Evolutionary conservation across 495 filamentous ascomycete genomes (phyloP).

Genomic region (Tetracladium setigerum): DNA sequence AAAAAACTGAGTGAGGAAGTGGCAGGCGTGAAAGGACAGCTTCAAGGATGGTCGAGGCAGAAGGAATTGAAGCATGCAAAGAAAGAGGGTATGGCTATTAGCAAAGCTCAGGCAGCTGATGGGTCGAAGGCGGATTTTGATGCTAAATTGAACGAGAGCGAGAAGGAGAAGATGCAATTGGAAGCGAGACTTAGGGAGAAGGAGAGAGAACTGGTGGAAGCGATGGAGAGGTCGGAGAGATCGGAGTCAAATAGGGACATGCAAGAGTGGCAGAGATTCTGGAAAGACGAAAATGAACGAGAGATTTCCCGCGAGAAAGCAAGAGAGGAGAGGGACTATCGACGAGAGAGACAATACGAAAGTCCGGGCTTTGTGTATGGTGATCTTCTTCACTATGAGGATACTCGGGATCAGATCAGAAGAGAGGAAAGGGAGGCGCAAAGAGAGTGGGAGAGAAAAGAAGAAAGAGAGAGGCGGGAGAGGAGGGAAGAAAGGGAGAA

Average conservation of each 20-base stretch:
- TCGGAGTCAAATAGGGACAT: too few species aligned
- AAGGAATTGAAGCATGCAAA: neutral
- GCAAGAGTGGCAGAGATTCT: too few species aligned
- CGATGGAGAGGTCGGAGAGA: slow-evolving; percentile 15
- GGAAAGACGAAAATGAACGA: too few species aligned
- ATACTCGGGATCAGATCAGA: slow-evolving; percentile 1
- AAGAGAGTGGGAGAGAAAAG: neutral
- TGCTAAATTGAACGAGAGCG: neutral
- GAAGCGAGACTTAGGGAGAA: slow-evolving; percentile 9
- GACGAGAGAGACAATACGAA: slow-evolving; percentile 9
- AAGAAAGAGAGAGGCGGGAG: slow-evolving; percentile 1
- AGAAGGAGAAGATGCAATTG: neutral
- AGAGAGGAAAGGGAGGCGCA: neutral
- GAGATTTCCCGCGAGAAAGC: too few species aligned
- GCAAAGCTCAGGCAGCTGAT: neutral
- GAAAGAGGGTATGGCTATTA: neutral
- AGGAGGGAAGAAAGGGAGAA: slow-evolving; percentile 10
- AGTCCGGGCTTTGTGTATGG: too few species aligned
- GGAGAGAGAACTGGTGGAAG: neutral
- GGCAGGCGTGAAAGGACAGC: too few species aligned
- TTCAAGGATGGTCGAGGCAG: too few species aligned
- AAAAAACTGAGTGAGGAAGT: too few species aligned
- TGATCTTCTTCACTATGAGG: too few species aligned
- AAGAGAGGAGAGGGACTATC: slow-evolving; percentile 12
- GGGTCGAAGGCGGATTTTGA: neutral